Evolutionary conservation across 192 early-diverging fungal species (phyloP).

Genomic region (Podila horticola): DNA sequence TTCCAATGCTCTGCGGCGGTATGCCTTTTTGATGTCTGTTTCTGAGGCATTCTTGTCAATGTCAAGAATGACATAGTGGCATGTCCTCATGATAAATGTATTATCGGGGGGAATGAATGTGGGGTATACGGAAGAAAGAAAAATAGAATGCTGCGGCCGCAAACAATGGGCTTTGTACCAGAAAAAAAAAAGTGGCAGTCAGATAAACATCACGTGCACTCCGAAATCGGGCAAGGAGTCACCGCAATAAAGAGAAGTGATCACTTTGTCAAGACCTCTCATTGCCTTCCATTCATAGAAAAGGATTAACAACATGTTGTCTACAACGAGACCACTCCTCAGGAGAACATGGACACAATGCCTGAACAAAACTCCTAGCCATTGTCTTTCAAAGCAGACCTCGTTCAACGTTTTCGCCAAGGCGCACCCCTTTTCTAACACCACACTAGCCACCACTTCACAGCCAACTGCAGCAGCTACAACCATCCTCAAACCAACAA

Average conservation of each 20-base stretch:
- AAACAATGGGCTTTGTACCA: neutral
- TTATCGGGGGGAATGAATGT: constrained; percentile 1
- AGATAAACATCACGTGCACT: neutral
- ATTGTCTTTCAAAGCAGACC: neutral
- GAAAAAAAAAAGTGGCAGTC: neutral
- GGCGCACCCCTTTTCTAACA: neutral
- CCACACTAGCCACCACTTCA: neutral
- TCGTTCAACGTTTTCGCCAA: too few relatives aligned
- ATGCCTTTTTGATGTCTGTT: constrained; percentile 91
- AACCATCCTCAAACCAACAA: neutral
- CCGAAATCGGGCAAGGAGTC: too few relatives aligned
- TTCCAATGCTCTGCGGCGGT: constrained; percentile 76
- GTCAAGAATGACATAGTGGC: constrained; percentile 92
- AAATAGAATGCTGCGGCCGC: constrained; percentile 3
- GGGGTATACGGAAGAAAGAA: neutral
- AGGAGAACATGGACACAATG: neutral
- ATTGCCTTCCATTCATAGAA: neutral
- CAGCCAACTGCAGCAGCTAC: neutral
- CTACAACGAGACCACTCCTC: constrained; percentile 7
- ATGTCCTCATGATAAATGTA: constrained; percentile 65
- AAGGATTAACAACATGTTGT: neutral
- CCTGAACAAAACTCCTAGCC: neutral
- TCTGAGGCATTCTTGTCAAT: constrained; percentile 78
- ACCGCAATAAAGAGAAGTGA: too few relatives aligned
- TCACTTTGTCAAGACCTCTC: neutral